Conservation (phyloP, 306 rosid genomes). For the Rosa persica region DNA sequence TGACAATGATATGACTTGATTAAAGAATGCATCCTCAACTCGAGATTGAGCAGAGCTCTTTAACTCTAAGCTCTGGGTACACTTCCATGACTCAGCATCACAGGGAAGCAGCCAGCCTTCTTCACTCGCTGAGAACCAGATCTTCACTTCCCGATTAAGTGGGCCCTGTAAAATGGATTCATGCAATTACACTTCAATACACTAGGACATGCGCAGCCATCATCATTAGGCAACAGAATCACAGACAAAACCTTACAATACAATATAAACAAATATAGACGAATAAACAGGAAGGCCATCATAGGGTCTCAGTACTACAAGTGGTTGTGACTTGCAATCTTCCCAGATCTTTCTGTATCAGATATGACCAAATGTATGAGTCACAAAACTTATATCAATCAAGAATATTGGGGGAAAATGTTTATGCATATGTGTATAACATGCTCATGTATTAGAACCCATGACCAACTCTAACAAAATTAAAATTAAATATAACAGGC, state of each 20-base stretch:
- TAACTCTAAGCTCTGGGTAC: slow-evolving; percentile 80
- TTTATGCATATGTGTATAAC: background rate
- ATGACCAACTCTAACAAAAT: background rate
- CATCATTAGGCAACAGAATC: too few species aligned
- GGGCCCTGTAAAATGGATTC: slow-evolving; percentile 59
- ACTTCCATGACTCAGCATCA: slow-evolving; percentile 82
- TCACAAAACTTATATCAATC: too few species aligned
- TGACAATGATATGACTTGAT: slow-evolving; percentile 84
- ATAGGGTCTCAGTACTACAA: too few species aligned
- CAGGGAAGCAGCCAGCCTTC: slow-evolving; percentile 96
- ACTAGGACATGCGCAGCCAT: background rate
- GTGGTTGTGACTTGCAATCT: too few species aligned
- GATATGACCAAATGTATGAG: too few species aligned
- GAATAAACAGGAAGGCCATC: too few species aligned
- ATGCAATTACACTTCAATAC: slow-evolving; percentile 16
- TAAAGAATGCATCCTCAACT: slow-evolving; percentile 85
- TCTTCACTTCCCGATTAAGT: slow-evolving; percentile 85
- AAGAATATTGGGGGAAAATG: background rate
- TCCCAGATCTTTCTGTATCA: too few species aligned
- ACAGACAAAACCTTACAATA: too few species aligned
- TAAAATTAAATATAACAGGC: background rate
- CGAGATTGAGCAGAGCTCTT: slow-evolving; percentile 77
- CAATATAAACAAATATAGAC: too few species aligned
- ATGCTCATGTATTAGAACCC: background rate
- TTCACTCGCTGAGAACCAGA: slow-evolving; percentile 82